These are phyloP conservation scores for Phytophthora tubulina DNA, from an alignment of 352 stramenopile genomes.

Conservation along the genomic window DNA sequence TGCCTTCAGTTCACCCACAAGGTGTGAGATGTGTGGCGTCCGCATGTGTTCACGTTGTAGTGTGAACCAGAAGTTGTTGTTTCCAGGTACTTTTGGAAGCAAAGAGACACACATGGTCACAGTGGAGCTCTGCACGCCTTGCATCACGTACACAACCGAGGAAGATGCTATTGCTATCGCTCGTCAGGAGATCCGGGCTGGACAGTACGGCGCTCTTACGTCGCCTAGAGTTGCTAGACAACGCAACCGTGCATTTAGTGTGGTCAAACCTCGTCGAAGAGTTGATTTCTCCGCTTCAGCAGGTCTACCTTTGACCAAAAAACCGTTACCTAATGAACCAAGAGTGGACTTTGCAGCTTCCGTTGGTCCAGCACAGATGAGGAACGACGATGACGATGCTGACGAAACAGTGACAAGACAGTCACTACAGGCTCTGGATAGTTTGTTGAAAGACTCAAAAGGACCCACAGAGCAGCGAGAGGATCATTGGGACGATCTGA, in stretches of 20 bases:
- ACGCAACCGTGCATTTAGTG: slow-evolving; percentile 22
- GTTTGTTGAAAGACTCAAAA: slow-evolving; percentile 24
- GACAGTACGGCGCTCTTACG: slow-evolving; percentile 39
- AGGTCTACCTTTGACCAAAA: slow-evolving; percentile 17
- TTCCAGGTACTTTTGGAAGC: slow-evolving; percentile 29
- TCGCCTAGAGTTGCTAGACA: slow-evolving; percentile 23
- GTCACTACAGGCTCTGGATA: slow-evolving; percentile 30
- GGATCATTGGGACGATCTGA: slow-evolving; percentile 14
- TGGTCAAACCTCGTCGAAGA: slow-evolving; percentile 13
- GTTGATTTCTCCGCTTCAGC: slow-evolving; percentile 32
- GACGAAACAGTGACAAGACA: slow-evolving; percentile 22
- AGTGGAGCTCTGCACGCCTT: slow-evolving; percentile 39
- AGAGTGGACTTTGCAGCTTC: slow-evolving; percentile 32
- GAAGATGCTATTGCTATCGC: slow-evolving; percentile 38
- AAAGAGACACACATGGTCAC: slow-evolving; percentile 34
- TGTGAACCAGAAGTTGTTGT: slow-evolving; percentile 39
- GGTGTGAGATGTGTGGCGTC: slow-evolving; percentile 43
- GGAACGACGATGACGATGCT: slow-evolving; percentile 2
- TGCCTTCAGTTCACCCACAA: slow-evolving; percentile 31
- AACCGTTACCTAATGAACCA: slow-evolving; percentile 7
- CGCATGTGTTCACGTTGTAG: slow-evolving; percentile 43
- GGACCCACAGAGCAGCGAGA: slow-evolving; percentile 5
- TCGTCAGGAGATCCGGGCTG: slow-evolving; percentile 45
- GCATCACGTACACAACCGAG: slow-evolving; percentile 30
- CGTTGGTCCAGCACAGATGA: slow-evolving; percentile 10